Evolutionary conservation across 805 yeast genomes (phyloP).

Genomic region (Candida railenensis): DNA sequence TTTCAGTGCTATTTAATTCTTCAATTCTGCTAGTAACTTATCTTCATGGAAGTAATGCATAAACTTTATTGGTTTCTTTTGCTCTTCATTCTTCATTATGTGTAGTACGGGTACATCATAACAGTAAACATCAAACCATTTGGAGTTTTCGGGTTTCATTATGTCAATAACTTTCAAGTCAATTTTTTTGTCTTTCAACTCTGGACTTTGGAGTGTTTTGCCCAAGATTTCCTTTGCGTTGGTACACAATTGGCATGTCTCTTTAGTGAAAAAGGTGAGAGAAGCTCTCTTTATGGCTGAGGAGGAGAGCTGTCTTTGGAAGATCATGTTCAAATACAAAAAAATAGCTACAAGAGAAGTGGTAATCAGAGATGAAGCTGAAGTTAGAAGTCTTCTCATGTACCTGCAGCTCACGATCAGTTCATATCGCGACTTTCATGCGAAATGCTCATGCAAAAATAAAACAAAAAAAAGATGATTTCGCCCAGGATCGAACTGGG

Average conservation of each 20-base stretch:
- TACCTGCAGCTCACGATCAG: too few species aligned
- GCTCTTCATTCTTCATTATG: conserved; percentile 46
- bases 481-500: conserved; percentile 99
- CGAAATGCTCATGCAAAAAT: too few species aligned
- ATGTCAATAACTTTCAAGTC: conserved; percentile 53
- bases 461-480: conserved; percentile 71
- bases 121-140: conserved; percentile 71
- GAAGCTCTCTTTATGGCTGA: not conserved
- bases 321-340: not conserved
- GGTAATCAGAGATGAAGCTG: too few species aligned
- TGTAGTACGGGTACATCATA: conserved; percentile 81
- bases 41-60: conserved; percentile 66
- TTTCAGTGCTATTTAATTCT: too few species aligned
- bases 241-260: conserved; percentile 66
- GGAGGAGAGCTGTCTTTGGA: conserved; percentile 2
- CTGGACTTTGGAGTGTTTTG: conserved; percentile 35
- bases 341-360: too few species aligned
- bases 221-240: conserved; percentile 56
- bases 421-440: too few species aligned
- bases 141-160: conserved; percentile 53
- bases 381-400: too few species aligned
- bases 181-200: conserved; percentile 22
- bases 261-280: conserved; percentile 65
- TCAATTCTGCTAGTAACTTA: conserved; percentile 53
- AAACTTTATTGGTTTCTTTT: conserved; percentile 51